Conservation (phyloP, 148 eudicot genomes). For the Fagopyrum homotropicum region DNA sequence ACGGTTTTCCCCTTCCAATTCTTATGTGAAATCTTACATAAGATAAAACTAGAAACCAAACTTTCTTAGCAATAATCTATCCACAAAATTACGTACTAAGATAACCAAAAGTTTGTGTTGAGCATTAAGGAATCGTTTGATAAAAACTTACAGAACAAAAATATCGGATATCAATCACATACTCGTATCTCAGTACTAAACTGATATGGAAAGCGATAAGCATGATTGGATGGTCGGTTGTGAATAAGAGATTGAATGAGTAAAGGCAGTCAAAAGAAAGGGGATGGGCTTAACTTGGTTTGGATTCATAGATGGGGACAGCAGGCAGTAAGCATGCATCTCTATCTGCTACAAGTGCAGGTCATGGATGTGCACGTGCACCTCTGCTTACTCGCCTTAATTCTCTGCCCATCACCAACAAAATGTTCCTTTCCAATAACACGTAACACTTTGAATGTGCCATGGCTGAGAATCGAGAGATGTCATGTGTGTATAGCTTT, state of each 20-base stretch:
- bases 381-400: not conserved
- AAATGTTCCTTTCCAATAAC: not conserved
- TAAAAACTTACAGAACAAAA: no score
- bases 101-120: no score
- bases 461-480: no score
- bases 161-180: no score
- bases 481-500: no score
- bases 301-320: not conserved
- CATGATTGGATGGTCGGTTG: no score
- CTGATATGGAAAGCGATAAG: no score
- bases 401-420: not conserved
- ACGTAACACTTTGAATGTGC: not conserved
- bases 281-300: not conserved
- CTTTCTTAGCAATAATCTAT: no score
- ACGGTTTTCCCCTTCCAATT: not conserved
- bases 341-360: not conserved
- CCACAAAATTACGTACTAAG: no score
- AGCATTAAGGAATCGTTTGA: no score
- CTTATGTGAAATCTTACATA: not conserved
- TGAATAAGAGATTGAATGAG: not conserved
- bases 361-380: slow-evolving; percentile 5
- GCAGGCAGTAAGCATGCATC: not conserved
- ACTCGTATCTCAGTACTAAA: no score
- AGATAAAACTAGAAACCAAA: no score
- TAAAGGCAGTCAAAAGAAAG: not conserved